Base-by-base conservation (phyloP, 1,284 basidiomycete genomes). In the Leccinum variabile region DNA sequence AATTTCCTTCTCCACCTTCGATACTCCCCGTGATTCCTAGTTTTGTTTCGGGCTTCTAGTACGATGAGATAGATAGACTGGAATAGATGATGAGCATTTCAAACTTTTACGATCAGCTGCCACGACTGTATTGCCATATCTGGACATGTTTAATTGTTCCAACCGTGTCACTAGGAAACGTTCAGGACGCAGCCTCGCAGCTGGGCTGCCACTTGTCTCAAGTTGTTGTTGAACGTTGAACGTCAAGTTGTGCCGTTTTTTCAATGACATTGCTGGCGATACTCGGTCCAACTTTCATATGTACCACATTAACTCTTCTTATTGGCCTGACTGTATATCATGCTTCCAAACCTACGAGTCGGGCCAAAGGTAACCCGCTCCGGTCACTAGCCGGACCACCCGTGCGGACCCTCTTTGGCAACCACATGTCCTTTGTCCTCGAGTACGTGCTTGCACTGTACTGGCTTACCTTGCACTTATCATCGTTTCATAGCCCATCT, bases 311-410 rank as follows among this genome's bases (percentile, higher is more conserved):
- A 13, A 52, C 64, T 37, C 63, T 77, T 6, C 59, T 76, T 13
- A 56, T 72, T 7, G 63, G 69, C 22, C 54, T 72, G 3, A 37
- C 68, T 13, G 59, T 77, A 37, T 74, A 73, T 56, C 67, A 69
- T 59, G 67, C 75, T 22, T 68, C 81, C 41, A 70, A 85, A 44
- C 70, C 74, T 14, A 80, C 44, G 3, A 46, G 10, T 39, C 37
- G 37, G 18, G 50, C 83, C 0, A 75, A 71, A 57, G 77, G 75
- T 65, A 87, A 86, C 67, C 81, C 87, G 13, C 76, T 90, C 25
- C 76, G 76, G 41, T 76, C 74, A 46, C 74, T 91, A 49, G 82
- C 84, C 46, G 88, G 89, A 25, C 89, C 89, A 13, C 82, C 83
- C 1, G 74, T 80, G 2, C 73, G 68, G 2, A 75, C 77, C 11